phyloP scores from a whole-genome alignment of 495 filamentous ascomycete species.

The Endocarpon pusillum region DNA sequence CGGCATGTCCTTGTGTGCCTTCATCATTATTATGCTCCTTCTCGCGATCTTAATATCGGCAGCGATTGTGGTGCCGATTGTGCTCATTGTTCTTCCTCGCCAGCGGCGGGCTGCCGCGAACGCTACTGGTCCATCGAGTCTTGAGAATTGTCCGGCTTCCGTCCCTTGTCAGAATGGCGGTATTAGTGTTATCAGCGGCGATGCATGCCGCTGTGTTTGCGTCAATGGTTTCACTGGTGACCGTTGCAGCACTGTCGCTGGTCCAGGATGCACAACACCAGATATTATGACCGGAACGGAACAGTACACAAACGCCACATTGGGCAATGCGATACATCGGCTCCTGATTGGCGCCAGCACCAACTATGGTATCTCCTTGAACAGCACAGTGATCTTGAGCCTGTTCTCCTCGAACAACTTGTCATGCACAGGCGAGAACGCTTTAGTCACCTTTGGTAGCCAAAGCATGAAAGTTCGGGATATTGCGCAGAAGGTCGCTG shows the following conservation, averaged over 20 bases:
- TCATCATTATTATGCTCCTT: conserved; percentile 50
- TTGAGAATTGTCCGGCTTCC: conserved; percentile 33
- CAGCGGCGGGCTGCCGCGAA: conserved; percentile 21
- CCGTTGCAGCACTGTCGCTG: conserved; percentile 42
- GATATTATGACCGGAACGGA: conserved; percentile 29
- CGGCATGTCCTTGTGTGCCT: conserved; percentile 68
- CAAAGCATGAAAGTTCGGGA: conserved; percentile 10
- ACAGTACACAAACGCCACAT: conserved; percentile 47
- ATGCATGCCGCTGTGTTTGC: conserved; percentile 71
- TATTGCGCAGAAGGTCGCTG: not conserved
- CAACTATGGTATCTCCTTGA: conserved; percentile 63
- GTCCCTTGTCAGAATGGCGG: conserved; percentile 66
- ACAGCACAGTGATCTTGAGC: conserved; percentile 45
- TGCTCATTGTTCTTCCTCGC: conserved; percentile 58
- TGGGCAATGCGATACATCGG: conserved; percentile 61
- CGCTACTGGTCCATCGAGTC: conserved; percentile 6
- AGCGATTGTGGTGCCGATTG: conserved; percentile 73
- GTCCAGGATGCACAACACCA: conserved; percentile 55
- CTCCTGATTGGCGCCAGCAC: conserved; percentile 44
- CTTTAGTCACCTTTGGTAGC: conserved; percentile 66
- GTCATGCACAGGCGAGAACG: conserved; percentile 67
- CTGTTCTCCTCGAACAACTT: conserved; percentile 59
- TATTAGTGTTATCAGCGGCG: conserved; percentile 44
- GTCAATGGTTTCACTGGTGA: conserved; percentile 71
- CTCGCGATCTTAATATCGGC: conserved; percentile 63